These are phyloP conservation scores for Solanum verrucosum DNA, from an alignment of 257 asterid genomes.

Conservation along the genomic window DNA sequence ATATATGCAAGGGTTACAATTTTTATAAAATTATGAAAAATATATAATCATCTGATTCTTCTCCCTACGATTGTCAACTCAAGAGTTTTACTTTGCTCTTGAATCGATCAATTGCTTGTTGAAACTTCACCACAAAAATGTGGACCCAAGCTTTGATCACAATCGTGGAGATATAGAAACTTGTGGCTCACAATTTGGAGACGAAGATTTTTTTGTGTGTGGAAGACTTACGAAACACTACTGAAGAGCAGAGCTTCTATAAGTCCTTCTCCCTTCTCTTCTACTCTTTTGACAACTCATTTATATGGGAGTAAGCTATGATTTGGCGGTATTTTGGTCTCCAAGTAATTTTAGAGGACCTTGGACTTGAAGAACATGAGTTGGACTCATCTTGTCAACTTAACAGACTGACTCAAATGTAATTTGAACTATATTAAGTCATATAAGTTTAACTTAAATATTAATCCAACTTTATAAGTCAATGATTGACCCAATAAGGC, in stretches of 20 bases:
- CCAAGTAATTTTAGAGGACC: neutral
- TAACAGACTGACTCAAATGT: neutral
- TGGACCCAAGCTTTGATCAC: neutral
- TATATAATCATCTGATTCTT: neutral
- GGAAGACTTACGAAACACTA: neutral
- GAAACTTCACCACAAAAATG: neutral
- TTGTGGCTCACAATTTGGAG: neutral
- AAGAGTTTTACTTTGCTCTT: neutral
- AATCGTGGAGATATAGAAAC: neutral
- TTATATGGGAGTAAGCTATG: too few relatives aligned
- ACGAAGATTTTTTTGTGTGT: neutral
- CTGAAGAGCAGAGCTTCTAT: neutral
- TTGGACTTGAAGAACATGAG: neutral
- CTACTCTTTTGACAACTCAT: too few relatives aligned
- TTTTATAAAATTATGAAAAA: neutral
- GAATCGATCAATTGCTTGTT: neutral
- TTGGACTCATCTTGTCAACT: neutral
- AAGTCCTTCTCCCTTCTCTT: too few relatives aligned
- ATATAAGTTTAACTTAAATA: too few relatives aligned
- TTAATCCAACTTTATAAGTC: neutral
- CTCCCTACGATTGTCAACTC: neutral
- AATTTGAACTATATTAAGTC: neutral
- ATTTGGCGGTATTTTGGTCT: neutral
- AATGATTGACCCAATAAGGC: neutral
- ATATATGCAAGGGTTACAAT: neutral